Percentiles rank a stretch among this genome's conserved stretches.
Evolutionary conservation across 1,284 basidiomycete genomes (phyloP).

Genomic region (Tylopilus orsonianus): DNA sequence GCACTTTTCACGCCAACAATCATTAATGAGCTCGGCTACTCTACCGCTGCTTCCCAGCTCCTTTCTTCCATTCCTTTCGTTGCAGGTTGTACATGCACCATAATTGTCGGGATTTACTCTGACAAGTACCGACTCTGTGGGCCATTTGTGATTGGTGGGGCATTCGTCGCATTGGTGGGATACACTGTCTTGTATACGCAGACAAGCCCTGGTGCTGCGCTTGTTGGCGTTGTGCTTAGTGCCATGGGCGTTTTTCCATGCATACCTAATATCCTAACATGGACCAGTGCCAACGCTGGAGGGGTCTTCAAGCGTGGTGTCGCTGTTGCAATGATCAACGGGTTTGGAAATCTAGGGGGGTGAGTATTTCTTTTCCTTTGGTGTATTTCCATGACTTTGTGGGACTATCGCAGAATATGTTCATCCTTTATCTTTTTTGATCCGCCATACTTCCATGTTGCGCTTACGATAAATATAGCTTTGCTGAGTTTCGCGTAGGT

Average conservation of each 20-base stretch:
- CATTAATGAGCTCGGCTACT: conserved; percentile 53
- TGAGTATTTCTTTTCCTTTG: conserved; percentile 17
- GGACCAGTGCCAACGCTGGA: conserved; percentile 55
- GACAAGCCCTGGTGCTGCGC: conserved; percentile 37
- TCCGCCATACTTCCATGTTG: conserved; percentile 46
- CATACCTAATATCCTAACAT: conserved; percentile 53
- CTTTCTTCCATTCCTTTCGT: conserved; percentile 51
- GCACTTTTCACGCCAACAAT: conserved; percentile 58
- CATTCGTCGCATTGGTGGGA: conserved; percentile 40
- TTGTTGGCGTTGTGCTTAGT: conserved; percentile 50
- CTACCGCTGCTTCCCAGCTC: conserved; percentile 54
- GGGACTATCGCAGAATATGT: conserved; percentile 35
- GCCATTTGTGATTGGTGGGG: conserved; percentile 40
- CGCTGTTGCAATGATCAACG: conserved; percentile 54
- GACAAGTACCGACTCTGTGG: conserved; percentile 43
- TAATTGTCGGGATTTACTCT: conserved; percentile 40
- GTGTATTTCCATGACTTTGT: neutral
- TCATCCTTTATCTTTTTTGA: conserved; percentile 46
- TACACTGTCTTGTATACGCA: conserved; percentile 44
- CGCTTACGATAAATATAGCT: conserved; percentile 45
- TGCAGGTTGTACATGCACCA: conserved; percentile 38
- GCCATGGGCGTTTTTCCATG: conserved; percentile 53
- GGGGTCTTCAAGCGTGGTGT: conserved; percentile 54
- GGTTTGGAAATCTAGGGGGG: conserved; percentile 56
- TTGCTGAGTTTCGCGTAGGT: conserved; percentile 28